phyloP scores from a whole-genome alignment of 1,139 yeast genomes.

The Zygosaccharomyces sapae region DNA sequence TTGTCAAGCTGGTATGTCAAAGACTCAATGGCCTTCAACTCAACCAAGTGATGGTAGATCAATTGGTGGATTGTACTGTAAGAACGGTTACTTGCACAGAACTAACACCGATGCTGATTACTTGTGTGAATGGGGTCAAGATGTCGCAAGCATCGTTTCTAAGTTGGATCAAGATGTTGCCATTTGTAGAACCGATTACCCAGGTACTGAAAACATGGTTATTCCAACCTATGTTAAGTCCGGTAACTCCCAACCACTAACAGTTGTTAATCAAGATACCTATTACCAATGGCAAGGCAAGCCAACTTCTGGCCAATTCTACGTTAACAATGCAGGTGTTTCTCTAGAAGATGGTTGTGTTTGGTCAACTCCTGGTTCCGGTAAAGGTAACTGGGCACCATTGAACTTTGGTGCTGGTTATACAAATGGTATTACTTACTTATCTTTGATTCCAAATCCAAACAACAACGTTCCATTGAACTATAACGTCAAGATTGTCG shows the following conservation, averaged over 20 bases:
- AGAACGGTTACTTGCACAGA: conserved; percentile 64
- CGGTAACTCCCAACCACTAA: conserved; percentile 55
- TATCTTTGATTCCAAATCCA: conserved; percentile 93
- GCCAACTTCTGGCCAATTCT: conserved; percentile 89
- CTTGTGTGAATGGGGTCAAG: conserved; percentile 75
- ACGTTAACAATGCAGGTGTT: conserved; percentile 96
- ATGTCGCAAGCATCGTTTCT: conserved; percentile 57
- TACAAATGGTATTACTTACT: conserved; percentile 71
- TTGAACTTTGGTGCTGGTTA: conserved; percentile 90
- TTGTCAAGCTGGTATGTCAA: conserved; percentile 87
- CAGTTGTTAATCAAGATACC: conserved; percentile 71
- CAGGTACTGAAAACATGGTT: conserved; percentile 86
- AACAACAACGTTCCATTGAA: conserved; percentile 73
- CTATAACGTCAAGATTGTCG: conserved; percentile 83
- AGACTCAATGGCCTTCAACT: conserved; percentile 75
- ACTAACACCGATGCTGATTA: conserved; percentile 53
- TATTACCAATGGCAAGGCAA: conserved; percentile 83
- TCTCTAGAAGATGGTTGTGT: conserved; percentile 82
- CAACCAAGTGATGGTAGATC: conserved; percentile 76
- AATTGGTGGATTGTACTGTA: conserved; percentile 73
- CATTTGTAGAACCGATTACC: conserved; percentile 82
- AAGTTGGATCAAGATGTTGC: conserved; percentile 57
- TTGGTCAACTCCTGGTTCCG: conserved; percentile 81
- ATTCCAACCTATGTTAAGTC: conserved; percentile 67
- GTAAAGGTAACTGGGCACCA: conserved; percentile 98